phyloP scores from a whole-genome alignment of 1,139 yeast genomes.

The Torulaspora pretoriensis region DNA sequence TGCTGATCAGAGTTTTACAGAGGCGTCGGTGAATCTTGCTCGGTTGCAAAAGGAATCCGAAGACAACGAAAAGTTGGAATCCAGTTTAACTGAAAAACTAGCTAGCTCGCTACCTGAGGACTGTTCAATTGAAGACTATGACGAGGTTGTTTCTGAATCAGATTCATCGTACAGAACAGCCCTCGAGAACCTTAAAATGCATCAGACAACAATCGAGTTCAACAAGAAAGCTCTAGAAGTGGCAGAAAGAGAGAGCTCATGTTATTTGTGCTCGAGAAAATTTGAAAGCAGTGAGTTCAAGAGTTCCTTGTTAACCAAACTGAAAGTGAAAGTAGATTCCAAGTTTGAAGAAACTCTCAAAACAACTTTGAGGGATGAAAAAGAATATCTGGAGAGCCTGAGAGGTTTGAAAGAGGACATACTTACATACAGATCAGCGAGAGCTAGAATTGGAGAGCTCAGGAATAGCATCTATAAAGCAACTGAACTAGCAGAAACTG shows the following conservation, averaged over 20 bases:
- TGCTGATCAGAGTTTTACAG: constrained; percentile 18
- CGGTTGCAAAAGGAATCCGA: constrained; percentile 21
- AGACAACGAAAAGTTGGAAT: constrained; percentile 5
- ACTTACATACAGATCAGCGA: constrained; percentile 1
- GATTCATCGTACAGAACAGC: constrained; percentile 60
- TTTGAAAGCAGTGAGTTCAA: constrained; percentile 43
- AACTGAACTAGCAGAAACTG: neutral
- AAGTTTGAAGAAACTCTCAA: constrained; percentile 31
- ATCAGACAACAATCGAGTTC: constrained; percentile 61
- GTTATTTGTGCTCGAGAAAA: constrained; percentile 61
- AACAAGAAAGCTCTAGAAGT: constrained; percentile 59
- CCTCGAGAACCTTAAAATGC: constrained; percentile 58
- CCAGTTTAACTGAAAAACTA: constrained; percentile 13
- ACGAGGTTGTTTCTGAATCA: constrained; percentile 47
- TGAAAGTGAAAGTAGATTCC: constrained; percentile 35
- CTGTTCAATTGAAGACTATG: constrained; percentile 49
- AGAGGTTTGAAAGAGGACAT: constrained; percentile 29
- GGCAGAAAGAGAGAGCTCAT: constrained; percentile 52
- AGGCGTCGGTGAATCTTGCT: constrained; percentile 18
- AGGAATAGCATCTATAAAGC: neutral
- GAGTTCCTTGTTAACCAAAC: constrained; percentile 37
- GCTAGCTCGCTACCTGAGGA: constrained; percentile 39
- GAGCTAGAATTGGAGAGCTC: neutral
- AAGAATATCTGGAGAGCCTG: constrained; percentile 40
- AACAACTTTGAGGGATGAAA: constrained; percentile 41